Evolutionary conservation across 345 rosid genomes (phyloP).

Genomic region (Theobroma cacao): DNA sequence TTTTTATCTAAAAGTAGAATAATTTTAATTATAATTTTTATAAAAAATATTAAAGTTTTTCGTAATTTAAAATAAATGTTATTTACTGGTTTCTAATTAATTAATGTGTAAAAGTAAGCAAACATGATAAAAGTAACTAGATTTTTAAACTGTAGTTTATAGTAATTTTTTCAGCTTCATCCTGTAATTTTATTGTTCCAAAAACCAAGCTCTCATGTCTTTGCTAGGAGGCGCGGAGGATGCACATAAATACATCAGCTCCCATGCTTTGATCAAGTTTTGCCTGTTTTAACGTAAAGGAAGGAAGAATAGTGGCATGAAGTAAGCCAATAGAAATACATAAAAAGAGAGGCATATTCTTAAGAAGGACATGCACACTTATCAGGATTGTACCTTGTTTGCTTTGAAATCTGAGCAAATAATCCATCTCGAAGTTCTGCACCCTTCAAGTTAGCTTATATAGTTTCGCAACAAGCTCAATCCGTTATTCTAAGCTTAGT

Average conservation of each 20-base stretch:
- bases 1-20: no score
- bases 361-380: slow-evolving; percentile 34
- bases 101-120: no score
- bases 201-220: no score
- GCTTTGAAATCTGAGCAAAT: slow-evolving; percentile 93
- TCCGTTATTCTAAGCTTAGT: slow-evolving; percentile 73
- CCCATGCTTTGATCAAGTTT: slow-evolving; percentile 89
- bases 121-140: no score
- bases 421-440: slow-evolving; percentile 97
- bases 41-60: no score
- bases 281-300: slow-evolving; percentile 49
- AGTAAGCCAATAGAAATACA: neutral
- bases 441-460: slow-evolving; percentile 87
- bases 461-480: slow-evolving; percentile 83
- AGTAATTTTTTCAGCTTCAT: no score
- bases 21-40: no score
- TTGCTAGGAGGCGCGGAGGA: slow-evolving; percentile 99
- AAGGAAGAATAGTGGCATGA: slow-evolving; percentile 12
- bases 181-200: no score
- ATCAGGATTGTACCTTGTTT: slow-evolving; percentile 92
- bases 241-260: slow-evolving; percentile 88
- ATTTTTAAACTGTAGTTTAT: no score
- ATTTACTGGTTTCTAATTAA: no score
- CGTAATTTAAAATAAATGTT: no score
- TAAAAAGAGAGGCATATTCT: neutral